Percentiles rank a stretch among this genome's conserved stretches.
Conservation (phyloP, 2,329 filamentous ascomycete species). For the Apiospora arundinis region DNA sequence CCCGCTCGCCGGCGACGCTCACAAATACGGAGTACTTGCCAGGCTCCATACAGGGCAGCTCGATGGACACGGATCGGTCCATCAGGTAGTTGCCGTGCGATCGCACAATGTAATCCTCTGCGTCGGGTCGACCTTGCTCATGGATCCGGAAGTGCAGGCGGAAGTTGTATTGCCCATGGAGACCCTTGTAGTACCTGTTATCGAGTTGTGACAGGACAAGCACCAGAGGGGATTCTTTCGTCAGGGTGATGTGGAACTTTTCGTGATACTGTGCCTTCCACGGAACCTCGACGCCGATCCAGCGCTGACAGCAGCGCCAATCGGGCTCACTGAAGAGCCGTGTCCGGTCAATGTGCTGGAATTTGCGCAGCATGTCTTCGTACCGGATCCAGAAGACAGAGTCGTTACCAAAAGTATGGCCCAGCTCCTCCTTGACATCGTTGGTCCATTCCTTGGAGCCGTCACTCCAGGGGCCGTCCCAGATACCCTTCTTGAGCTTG, state of each 20-base stretch:
- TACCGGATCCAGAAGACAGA: slow-evolving; percentile 71
- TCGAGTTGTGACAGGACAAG: slow-evolving; percentile 68
- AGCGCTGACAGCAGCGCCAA: slow-evolving; percentile 65
- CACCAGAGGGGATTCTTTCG: slow-evolving; percentile 62
- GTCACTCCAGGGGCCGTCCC: slow-evolving; percentile 66
- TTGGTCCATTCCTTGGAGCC: slow-evolving; percentile 67
- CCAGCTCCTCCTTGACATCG: slow-evolving; percentile 62
- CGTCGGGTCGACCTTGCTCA: slow-evolving; percentile 53
- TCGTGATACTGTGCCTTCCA: slow-evolving; percentile 68
- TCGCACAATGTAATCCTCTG: slow-evolving; percentile 65
- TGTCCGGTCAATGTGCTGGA: slow-evolving; percentile 66
- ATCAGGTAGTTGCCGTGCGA: slow-evolving; percentile 65
- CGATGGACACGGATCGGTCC: slow-evolving; percentile 63
- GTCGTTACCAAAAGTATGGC: slow-evolving; percentile 65
- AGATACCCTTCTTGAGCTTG: slow-evolving; percentile 61
- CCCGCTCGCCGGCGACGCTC: slow-evolving; percentile 58
- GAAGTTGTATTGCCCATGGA: slow-evolving; percentile 64
- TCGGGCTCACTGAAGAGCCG: slow-evolving; percentile 64
- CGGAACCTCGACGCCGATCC: slow-evolving; percentile 67
- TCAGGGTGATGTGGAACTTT: slow-evolving; percentile 64
- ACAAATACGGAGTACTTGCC: slow-evolving; percentile 65
- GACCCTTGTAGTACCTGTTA: slow-evolving; percentile 65
- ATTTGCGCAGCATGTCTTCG: slow-evolving; percentile 67
- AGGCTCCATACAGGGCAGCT: slow-evolving; percentile 59
- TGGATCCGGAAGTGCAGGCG: slow-evolving; percentile 59